Base-by-base conservation (phyloP, 257 asterid species). In the Verbascum thapsus region DNA sequence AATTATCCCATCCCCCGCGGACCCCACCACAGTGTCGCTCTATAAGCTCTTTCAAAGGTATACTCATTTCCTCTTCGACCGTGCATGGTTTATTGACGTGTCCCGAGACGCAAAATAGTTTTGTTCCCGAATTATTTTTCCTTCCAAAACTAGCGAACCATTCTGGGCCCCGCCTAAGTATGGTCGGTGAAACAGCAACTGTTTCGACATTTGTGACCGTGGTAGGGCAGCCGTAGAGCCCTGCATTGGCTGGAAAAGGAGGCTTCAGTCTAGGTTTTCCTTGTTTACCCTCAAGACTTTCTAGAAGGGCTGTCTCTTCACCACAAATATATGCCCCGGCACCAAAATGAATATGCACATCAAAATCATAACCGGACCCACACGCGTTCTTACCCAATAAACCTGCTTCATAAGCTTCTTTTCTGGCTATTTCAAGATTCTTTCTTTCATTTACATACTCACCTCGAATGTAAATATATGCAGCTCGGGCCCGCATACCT, bases 1-100 rank as follows among this genome's bases (percentile, higher is more conserved):
- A 74, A 71, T 90, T 94, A 76, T 87, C 95, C 99, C 99, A 94
- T 19, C 99, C 99, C 18, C 99, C 99, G 19, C 97, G 87, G 53
- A 94, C 97, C 35, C 99, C 97, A 6, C 97, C 99, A 63, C 99
- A 94, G 66, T 90, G 99, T 67, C 95, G 75, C 73, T 94, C 99
- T 30, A 94, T 43, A 57, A 94, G 91, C 72, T 94, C 99, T 73
- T 80, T 90, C 76, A 94, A 61, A 1, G 99, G 84, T 51, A 94
- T 94, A 66, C 97, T 94, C 99, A 94, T 94, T 77, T 94, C 96
- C 81, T 90, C 99, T 74, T 94, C 99, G n/a, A 94, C 97, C 0
- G 97, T 90, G 82, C 99, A 94, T 3, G 99, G 97, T 78, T 85
- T 90, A 86, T 94, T 94, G 32, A 94, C 99, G 58, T 94, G 99